These are phyloP conservation scores for Solanum verrucosum DNA, from an alignment of 257 asterid genomes.

Conservation along the genomic window DNA sequence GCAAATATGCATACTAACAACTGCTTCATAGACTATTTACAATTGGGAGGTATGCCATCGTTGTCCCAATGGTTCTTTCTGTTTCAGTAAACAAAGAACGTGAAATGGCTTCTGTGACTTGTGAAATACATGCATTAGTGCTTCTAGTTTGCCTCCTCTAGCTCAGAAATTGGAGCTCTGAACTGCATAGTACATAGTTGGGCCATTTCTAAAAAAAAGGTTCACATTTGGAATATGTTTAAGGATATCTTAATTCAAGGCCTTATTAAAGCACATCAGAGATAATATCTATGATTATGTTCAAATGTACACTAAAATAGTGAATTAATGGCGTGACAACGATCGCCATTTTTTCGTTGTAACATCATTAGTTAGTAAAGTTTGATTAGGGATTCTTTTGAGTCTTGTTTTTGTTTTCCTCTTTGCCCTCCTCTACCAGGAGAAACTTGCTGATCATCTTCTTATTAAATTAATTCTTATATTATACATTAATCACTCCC, in stretches of 20 bases:
- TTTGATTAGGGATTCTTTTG: conserved; percentile 18
- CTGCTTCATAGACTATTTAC: conserved; percentile 10
- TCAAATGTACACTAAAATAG: conserved; percentile 15
- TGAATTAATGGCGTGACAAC: conserved; percentile 19
- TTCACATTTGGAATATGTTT: conserved; percentile 16
- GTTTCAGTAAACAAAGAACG: neutral
- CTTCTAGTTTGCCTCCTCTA: neutral
- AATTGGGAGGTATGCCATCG: conserved; percentile 14
- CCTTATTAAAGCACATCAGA: conserved; percentile 21
- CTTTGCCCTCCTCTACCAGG: neutral
- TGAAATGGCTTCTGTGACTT: conserved; percentile 36
- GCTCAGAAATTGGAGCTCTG: conserved; percentile 17
- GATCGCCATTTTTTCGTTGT: conserved; percentile 11
- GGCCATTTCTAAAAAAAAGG: conserved; percentile 16
- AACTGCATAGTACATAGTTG: conserved; percentile 20
- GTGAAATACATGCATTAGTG: conserved; percentile 13
- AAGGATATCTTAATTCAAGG: conserved; percentile 21
- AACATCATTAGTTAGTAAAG: conserved; percentile 21
- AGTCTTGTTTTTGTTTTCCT: conserved; percentile 12
- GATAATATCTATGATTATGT: conserved; percentile 26
- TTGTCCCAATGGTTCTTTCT: conserved; percentile 11
- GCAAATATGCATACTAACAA: conserved; percentile 6
- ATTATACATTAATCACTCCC: conserved; percentile 24
- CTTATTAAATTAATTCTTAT: conserved; percentile 19
- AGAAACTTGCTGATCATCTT: conserved; percentile 3